Evolutionary conservation across 306 rosid species (phyloP).

Genomic region (Lithocarpus polystachyus): DNA sequence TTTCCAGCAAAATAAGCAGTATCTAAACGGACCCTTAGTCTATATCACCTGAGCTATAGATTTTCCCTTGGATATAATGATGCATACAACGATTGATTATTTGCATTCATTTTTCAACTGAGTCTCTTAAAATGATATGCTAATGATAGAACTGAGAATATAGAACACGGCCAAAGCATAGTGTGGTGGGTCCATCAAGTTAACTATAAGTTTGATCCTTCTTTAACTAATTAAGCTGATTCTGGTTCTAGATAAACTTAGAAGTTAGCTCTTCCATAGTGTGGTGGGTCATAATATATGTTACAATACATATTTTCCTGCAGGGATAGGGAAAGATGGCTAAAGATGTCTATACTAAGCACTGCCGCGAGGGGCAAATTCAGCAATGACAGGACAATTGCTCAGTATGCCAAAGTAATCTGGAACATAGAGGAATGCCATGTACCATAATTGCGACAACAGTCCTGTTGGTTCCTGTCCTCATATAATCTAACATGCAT

Average conservation of each 20-base stretch:
- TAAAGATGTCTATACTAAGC: constrained; percentile 88
- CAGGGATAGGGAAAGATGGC: constrained; percentile 77
- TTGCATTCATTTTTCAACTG: neutral
- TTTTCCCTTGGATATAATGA: neutral
- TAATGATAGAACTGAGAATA: no score
- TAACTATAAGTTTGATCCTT: no score
- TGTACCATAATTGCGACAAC: constrained; percentile 50
- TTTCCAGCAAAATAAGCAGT: no score
- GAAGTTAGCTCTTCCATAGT: neutral
- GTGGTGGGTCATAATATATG: no score
- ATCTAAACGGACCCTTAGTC: no score
- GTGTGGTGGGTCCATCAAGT: no score
- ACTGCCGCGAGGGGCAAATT: constrained; percentile 96
- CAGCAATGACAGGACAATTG: constrained; percentile 92
- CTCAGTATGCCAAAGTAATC: constrained; percentile 91
- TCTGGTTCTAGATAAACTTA: no score
- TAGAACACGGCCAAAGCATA: no score
- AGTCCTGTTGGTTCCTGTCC: neutral
- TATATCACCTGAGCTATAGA: neutral
- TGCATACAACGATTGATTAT: neutral
- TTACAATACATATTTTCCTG: no score
- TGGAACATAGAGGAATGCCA: constrained; percentile 89
- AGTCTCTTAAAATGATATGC: no score
- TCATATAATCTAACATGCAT: neutral
- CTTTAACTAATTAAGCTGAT: no score